Evolutionary conservation across 1,284 basidiomycete species (phyloP).

Genomic region (Marasmius fiardii): DNA sequence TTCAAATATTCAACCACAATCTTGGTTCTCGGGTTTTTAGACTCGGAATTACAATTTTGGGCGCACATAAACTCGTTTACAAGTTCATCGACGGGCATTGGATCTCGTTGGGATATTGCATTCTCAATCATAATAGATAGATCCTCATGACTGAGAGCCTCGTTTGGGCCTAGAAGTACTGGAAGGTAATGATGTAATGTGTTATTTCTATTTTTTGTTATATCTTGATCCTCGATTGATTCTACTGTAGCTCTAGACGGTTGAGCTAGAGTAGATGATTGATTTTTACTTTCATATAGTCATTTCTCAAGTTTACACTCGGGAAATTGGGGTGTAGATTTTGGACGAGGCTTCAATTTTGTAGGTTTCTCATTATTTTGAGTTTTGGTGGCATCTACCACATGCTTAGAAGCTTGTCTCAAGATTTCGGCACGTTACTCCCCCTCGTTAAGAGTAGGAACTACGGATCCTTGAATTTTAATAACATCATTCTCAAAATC

Average conservation of each 20-base stretch:
- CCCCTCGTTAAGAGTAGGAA: conserved; percentile 10
- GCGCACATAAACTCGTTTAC: neutral
- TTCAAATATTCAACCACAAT: too few relatives aligned
- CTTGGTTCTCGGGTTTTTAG: too few relatives aligned
- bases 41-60: too few relatives aligned
- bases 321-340: neutral
- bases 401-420: conserved; percentile 4
- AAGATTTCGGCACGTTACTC: conserved; percentile 10
- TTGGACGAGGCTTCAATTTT: neutral
- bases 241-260: neutral
- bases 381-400: neutral
- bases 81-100: neutral
- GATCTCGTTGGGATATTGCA: neutral
- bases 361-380: neutral
- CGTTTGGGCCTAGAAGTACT: neutral
- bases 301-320: neutral
- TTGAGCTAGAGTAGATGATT: neutral
- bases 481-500: conserved; percentile 23
- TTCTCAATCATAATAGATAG: neutral
- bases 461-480: neutral
- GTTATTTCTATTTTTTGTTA: neutral
- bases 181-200: neutral
- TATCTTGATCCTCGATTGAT: neutral
- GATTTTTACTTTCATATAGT: neutral
- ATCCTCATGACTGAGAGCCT: neutral